Evolutionary conservation across 148 eudicot genomes (phyloP).

Genomic region (Rhododendron vialii): DNA sequence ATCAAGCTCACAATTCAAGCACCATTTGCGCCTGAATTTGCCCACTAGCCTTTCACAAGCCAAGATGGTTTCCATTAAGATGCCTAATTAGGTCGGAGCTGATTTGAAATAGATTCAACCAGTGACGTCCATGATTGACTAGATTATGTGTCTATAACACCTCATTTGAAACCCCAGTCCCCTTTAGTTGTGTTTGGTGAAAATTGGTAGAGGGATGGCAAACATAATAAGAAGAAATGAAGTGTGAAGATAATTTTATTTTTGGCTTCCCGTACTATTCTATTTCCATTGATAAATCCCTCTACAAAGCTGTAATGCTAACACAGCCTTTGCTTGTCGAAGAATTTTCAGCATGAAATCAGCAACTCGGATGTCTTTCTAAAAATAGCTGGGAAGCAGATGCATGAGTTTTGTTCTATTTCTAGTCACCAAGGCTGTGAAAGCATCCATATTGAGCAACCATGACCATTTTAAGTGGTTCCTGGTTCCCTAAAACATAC

Average conservation of each 20-base stretch:
- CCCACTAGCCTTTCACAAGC: neutral
- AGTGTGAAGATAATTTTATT: neutral
- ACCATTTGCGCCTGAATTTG: neutral
- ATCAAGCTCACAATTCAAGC: conserved; percentile 4
- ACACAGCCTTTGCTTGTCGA: neutral
- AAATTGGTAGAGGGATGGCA: neutral
- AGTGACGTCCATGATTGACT: neutral
- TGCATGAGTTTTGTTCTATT: neutral
- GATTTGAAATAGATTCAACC: neutral
- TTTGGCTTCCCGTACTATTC: neutral
- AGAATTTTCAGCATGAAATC: neutral
- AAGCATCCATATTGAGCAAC: neutral
- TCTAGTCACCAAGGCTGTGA: neutral
- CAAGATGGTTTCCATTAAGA: neutral
- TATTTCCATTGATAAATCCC: neutral
- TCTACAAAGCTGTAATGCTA: neutral
- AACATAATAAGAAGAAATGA: neutral
- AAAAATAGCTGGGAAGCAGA: neutral
- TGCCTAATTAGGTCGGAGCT: neutral
- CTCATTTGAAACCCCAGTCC: neutral
- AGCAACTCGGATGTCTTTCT: neutral
- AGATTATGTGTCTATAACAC: neutral
- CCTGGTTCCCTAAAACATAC: neutral
- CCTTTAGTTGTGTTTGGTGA: neutral
- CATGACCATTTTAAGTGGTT: neutral